A percentile compares a stretch with the other conserved stretches of the same genome.
These are phyloP conservation scores for Fusarium concolor DNA, from an alignment of 2,329 filamentous ascomycete genomes.

Conservation along the genomic window DNA sequence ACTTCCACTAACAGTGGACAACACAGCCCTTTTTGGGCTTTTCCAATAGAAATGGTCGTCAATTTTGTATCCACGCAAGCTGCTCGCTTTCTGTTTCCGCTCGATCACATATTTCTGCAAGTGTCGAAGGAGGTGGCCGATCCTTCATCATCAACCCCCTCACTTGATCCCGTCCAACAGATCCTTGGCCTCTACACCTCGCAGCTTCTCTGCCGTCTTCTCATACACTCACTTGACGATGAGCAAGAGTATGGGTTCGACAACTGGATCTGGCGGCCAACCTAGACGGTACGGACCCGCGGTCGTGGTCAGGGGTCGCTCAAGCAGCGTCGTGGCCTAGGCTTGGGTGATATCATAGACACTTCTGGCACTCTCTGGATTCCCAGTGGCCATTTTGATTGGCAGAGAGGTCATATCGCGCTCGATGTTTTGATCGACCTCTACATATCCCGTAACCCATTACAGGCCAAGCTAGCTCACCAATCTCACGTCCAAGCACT, in stretches of 20 bases:
- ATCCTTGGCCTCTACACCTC: background rate
- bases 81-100: constrained; percentile 1
- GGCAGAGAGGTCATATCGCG: background rate
- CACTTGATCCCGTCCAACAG: background rate
- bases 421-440: background rate
- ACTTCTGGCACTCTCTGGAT: background rate
- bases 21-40: background rate
- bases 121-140: background rate
- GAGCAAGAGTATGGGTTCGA: background rate
- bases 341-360: background rate
- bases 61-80: background rate
- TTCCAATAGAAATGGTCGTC: background rate
- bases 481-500: background rate
- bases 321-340: background rate
- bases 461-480: background rate
- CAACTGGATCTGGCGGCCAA: background rate
- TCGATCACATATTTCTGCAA: background rate
- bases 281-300: background rate
- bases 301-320: background rate
- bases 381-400: background rate
- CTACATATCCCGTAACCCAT: background rate
- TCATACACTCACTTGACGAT: background rate
- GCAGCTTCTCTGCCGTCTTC: background rate
- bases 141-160: background rate
- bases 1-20: too few relatives aligned